phyloP scores from a whole-genome alignment of 805 yeast genomes.

The Sugiyamaella lignohabitans region DNA sequence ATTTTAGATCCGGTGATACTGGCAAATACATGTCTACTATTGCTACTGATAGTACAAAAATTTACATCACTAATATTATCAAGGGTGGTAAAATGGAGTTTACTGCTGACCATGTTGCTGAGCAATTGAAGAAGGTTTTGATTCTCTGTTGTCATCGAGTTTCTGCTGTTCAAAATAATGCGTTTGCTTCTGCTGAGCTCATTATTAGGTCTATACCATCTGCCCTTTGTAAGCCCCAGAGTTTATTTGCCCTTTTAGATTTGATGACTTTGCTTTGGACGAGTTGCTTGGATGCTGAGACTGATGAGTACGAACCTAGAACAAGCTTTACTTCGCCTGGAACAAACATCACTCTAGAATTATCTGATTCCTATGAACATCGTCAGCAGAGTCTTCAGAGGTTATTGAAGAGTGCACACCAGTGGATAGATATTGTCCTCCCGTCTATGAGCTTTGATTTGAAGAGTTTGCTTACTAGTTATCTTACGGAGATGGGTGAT shows the following conservation, averaged over 20 bases:
- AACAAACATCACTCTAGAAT: constrained; percentile 45
- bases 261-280: constrained; percentile 69
- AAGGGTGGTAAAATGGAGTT: constrained; percentile 50
- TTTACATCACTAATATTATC: constrained; percentile 48
- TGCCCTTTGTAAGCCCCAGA: constrained; percentile 62
- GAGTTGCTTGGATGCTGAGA: constrained; percentile 76
- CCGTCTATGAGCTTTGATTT: constrained; percentile 61
- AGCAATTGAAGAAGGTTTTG: constrained; percentile 62
- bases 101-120: constrained; percentile 52
- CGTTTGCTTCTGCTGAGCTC: constrained; percentile 67
- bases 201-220: constrained; percentile 67
- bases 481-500: constrained; percentile 48
- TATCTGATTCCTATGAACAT: constrained; percentile 74
- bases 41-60: constrained; percentile 51
- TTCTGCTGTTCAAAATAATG: constrained; percentile 65
- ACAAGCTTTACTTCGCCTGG: constrained; percentile 48
- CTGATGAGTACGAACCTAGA: constrained; percentile 80
- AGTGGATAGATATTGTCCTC: constrained; percentile 61
- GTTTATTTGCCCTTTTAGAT: constrained; percentile 76
- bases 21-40: constrained; percentile 63
- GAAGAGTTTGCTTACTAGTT: constrained; percentile 71
- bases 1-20: constrained; percentile 60
- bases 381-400: constrained; percentile 59
- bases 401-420: constrained; percentile 50
- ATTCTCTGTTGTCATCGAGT: constrained; percentile 74